Conservation (phyloP, 2,329 filamentous ascomycete species). For the Hirsutella rhossiliensis region DNA sequence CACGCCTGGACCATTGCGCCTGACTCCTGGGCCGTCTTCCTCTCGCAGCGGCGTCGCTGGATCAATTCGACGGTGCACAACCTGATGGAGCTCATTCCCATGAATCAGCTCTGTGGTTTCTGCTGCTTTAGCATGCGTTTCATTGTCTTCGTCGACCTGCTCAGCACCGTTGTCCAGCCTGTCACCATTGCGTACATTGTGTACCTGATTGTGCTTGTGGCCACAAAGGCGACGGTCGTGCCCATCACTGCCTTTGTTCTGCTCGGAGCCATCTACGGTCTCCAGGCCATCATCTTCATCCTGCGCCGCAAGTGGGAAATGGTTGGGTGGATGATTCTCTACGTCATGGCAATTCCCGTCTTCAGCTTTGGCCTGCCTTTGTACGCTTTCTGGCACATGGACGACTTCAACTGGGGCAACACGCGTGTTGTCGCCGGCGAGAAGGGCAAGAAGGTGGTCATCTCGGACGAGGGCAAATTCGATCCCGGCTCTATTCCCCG, state of each 20-base stretch:
- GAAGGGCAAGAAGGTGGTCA: slow-evolving; percentile 79
- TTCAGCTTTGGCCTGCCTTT: slow-evolving; percentile 85
- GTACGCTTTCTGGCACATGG: slow-evolving; percentile 99
- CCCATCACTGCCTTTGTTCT: slow-evolving; percentile 83
- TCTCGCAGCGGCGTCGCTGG: slow-evolving; percentile 97
- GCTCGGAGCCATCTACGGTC: slow-evolving; percentile 88
- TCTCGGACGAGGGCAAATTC: slow-evolving; percentile 96
- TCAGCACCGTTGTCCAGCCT: slow-evolving; percentile 85
- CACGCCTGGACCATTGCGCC: slow-evolving; percentile 97
- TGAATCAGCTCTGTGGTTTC: slow-evolving; percentile 94
- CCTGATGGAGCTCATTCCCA: slow-evolving; percentile 83
- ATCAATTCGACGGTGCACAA: slow-evolving; percentile 99
- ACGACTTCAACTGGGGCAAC: slow-evolving; percentile 99
- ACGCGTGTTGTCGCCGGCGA: slow-evolving; percentile 95
- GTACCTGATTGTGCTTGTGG: slow-evolving; percentile 73
- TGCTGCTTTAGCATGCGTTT: slow-evolving; percentile 99
- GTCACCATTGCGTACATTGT: slow-evolving; percentile 81
- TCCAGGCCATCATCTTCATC: slow-evolving; percentile 96
- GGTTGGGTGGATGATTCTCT: slow-evolving; percentile 98
- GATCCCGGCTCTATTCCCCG: slow-evolving; percentile 84
- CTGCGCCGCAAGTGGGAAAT: slow-evolving; percentile 96
- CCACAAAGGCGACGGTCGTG: slow-evolving; percentile 48
- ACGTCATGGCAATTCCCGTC: slow-evolving; percentile 80
- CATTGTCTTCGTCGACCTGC: slow-evolving; percentile 84
- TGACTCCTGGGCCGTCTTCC: slow-evolving; percentile 85